A percentile compares a stretch with the other conserved stretches of the same genome.
Conservation (phyloP, 805 yeast genomes). For the Wickerhamiella musiphila region DNA sequence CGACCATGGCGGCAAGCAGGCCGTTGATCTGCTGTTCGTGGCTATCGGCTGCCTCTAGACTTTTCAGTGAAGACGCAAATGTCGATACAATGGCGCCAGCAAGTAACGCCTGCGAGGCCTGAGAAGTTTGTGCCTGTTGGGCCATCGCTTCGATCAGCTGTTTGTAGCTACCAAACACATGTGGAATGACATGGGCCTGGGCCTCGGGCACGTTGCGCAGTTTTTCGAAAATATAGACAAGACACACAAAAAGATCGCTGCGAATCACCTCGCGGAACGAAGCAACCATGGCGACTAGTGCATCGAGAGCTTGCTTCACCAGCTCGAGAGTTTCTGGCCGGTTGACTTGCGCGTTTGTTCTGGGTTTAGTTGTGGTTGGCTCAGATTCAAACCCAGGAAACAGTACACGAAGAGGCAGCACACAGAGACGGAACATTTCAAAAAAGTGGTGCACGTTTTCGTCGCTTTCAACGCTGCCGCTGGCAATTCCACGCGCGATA, state of each 20-base stretch:
- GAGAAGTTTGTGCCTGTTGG: conserved; percentile 22
- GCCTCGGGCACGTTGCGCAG: conserved; percentile 30
- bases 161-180: conserved; percentile 35
- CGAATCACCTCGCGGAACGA: conserved; percentile 52
- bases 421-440: conserved; percentile 55
- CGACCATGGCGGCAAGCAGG: conserved; percentile 9
- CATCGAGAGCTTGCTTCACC: conserved; percentile 32
- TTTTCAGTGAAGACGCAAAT: conserved; percentile 1
- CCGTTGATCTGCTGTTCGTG: conserved; percentile 1
- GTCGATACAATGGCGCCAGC: conserved; percentile 3
- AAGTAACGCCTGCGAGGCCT: conserved; percentile 7
- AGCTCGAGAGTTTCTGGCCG: conserved; percentile 15
- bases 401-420: conserved; percentile 41
- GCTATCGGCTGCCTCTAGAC: conserved; percentile 4
- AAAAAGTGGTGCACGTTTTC: conserved; percentile 62
- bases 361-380: conserved; percentile 19
- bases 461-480: conserved; percentile 27
- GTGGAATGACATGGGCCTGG: conserved; percentile 31
- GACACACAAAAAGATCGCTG: conserved; percentile 53
- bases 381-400: conserved; percentile 32
- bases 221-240: conserved; percentile 43
- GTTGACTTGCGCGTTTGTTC: too few relatives aligned
- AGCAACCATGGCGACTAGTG: conserved; percentile 44
- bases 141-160: conserved; percentile 22
- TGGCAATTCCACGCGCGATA: conserved; percentile 39